Evolutionary conservation across 75 land plant genomes (phyloP), one percentile per base, ranked within the genome.

Genomic region (Pinus albicaulis): DNA sequence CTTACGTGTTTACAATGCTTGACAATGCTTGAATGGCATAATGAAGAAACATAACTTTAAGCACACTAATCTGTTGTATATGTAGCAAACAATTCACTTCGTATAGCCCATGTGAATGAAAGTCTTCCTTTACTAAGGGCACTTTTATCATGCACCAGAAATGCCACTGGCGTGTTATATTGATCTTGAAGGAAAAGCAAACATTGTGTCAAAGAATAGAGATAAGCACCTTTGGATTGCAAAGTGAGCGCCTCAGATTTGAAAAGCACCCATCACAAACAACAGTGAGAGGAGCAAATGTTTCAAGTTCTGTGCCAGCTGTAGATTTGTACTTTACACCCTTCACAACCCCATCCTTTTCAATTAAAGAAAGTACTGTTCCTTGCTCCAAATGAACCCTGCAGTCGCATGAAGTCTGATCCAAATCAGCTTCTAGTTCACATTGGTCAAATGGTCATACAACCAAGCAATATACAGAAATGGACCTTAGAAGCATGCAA

Each of bases 181-280:
- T 20, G 55, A 73, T 13, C 28, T 56, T 8, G 17, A 17, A 31
- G 13, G 75, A n/a, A 53, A 73, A 73, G 11, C 24, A 26, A 20
- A 4, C n/a, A 55, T 22, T 12, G 20, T 41, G n/a, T 23, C 23
- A 68, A 52, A 55, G 3, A 28, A 64, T 53, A 22, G 78, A 77
- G 59, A 63, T 38, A 3, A 5, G 55, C 36, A 95, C 98, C 96
- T 95, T 87, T 4, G 94, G 87, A 52, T 57, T 76, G 79, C 98
- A 95, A 61, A 95, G 96, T 19, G 94, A 85, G 36, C 90, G 88
- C 65, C 98, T 80, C 80, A 95, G 74, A 77, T 95, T 95, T 75
- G 98, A 95, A 75, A 93, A 95, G 77, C 95, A 95, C 22, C 98
- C 98, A 86, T 95, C 98, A 79, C 98, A 95, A n/a, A 95, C 98